Percentiles rank a stretch among this genome's conserved stretches.
Conservation (phyloP, 208 protist genomes). For the Borovskyia barvae region DNA sequence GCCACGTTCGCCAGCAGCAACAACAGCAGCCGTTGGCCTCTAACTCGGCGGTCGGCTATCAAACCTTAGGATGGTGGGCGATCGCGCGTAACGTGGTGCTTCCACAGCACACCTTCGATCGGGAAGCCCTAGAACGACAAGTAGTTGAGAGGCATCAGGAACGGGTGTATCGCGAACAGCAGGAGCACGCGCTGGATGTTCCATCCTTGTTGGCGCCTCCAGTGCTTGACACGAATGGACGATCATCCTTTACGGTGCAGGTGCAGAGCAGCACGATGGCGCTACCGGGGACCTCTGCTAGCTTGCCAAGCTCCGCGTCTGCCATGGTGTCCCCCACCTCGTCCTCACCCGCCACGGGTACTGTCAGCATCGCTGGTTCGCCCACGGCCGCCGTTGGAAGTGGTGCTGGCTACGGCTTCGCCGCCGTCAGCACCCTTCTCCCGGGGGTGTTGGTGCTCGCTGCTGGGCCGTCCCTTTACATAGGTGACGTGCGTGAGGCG, state of each 20-base stretch:
- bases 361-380: background rate
- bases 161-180: slow-evolving; percentile 2
- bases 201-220: background rate
- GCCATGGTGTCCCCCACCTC: background rate
- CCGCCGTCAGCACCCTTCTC: background rate
- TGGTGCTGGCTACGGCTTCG: background rate
- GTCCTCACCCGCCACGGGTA: no score
- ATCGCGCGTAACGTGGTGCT: slow-evolving; percentile 24
- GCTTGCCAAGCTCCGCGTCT: background rate
- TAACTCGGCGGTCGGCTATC: background rate
- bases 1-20: slow-evolving; percentile 1
- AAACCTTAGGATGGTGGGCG: slow-evolving; percentile 22
- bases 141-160: no score
- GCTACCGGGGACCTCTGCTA: background rate
- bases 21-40: background rate
- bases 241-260: slow-evolving; percentile 19
- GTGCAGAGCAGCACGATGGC: slow-evolving; percentile 30
- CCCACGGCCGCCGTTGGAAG: no score
- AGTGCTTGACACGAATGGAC: background rate
- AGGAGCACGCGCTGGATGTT: background rate
- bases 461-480: slow-evolving; percentile 35
- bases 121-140: slow-evolving; percentile 12
- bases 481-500: slow-evolving; percentile 25
- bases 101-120: slow-evolving; percentile 20
- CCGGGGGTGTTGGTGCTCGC: slow-evolving; percentile 8